These are phyloP conservation scores for Crataegus laevigata DNA, from an alignment of 306 rosid species.

Conservation along the genomic window DNA sequence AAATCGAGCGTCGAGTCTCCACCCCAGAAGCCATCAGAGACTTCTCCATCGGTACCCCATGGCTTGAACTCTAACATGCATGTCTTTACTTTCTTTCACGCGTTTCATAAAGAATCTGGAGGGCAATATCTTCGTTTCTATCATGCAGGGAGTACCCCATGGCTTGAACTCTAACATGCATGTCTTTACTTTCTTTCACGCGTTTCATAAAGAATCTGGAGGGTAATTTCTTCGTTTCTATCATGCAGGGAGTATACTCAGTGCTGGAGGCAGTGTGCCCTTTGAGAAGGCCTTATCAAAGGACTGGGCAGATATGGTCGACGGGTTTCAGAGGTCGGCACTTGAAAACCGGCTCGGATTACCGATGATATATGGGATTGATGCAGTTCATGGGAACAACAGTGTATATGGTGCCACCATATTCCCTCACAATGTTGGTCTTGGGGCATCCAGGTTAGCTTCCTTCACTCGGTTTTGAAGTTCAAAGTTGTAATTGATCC, in stretches of 20 bases:
- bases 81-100: not conserved
- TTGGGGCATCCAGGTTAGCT: slow-evolving; percentile 70
- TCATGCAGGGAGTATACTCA: slow-evolving; percentile 52
- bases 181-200: not conserved
- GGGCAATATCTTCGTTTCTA: not conserved
- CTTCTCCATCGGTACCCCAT: slow-evolving; percentile 41
- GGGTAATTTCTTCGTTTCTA: not conserved
- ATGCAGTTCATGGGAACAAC: slow-evolving; percentile 71
- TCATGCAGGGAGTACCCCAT: slow-evolving; percentile 43
- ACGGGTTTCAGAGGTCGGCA: slow-evolving; percentile 48
- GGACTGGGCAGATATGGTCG: slow-evolving; percentile 69
- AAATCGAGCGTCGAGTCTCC: slow-evolving; percentile 64
- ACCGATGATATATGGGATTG: slow-evolving; percentile 67
- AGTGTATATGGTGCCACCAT: slow-evolving; percentile 58
- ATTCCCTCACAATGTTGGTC: slow-evolving; percentile 74
- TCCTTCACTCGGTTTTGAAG: not conserved
- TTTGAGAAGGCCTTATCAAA: slow-evolving; percentile 33
- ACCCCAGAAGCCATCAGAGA: slow-evolving; percentile 39
- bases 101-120: not conserved
- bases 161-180: not conserved
- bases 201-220: not conserved
- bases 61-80: not conserved
- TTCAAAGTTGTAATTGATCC: not conserved
- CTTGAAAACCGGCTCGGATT: slow-evolving; percentile 55
- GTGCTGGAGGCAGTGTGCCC: slow-evolving; percentile 62